A percentile compares a stretch with the other conserved stretches of the same genome.
phyloP scores from a whole-genome alignment of 768 basidiomycete species.

The Gloeophyllum trabeum region DNA sequence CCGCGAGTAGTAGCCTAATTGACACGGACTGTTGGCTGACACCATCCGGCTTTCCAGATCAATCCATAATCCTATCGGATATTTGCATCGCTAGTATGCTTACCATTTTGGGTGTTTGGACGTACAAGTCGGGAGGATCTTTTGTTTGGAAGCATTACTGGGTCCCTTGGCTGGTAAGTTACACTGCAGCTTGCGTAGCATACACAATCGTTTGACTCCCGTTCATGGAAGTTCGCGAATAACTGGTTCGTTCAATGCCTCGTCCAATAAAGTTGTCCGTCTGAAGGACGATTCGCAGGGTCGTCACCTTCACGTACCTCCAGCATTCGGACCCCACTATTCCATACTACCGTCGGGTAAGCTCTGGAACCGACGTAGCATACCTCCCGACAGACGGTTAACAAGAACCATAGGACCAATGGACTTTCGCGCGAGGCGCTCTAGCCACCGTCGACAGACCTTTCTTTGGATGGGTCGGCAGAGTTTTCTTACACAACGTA shows the following conservation, averaged over 20 bases:
- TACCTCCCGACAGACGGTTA: background rate
- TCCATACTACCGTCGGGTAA: constrained; percentile 11
- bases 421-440: constrained; percentile 18
- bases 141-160: constrained; percentile 29
- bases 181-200: background rate
- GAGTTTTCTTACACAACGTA: constrained; percentile 19
- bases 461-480: constrained; percentile 19
- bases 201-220: background rate
- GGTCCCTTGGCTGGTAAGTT: constrained; percentile 36
- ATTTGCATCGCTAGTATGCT: constrained; percentile 28
- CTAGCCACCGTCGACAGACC: constrained; percentile 20
- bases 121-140: constrained; percentile 18
- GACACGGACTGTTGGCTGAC: background rate
- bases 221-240: constrained; percentile 26
- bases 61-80: constrained; percentile 29
- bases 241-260: constrained; percentile 22
- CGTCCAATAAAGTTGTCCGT: background rate
- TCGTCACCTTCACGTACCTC: constrained; percentile 16
- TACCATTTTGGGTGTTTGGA: constrained; percentile 19
- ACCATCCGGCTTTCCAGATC: constrained; percentile 3
- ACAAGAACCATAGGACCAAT: no score
- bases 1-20: constrained; percentile 15
- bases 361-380: background rate
- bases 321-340: constrained; percentile 16
- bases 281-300: constrained; percentile 8